Base-by-base conservation (phyloP, 2,329 filamentous ascomycete genomes). In the Stagonosporopsis vannaccii region DNA sequence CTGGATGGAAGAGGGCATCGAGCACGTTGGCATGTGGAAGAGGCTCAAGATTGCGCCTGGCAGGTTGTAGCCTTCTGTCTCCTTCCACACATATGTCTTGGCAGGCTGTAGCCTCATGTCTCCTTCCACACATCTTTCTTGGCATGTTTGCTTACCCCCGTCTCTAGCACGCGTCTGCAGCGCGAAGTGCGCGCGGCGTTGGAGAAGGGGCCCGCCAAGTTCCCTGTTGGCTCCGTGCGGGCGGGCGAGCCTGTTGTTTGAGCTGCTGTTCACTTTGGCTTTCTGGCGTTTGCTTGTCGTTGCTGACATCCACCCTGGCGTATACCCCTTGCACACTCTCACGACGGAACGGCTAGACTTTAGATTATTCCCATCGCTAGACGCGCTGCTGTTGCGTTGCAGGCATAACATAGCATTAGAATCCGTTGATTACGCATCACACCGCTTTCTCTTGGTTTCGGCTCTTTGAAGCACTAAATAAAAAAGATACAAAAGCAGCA, bases 1-100 rank as follows among this genome's bases (percentile, higher is more conserved):
- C 26, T 97, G 92, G 92, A 81, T 82, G 59, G 92, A 97, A 75
- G 92, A 95, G 69, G 91, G 90, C 4, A 94, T 97, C 51, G 81
- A 85, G 62, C 92, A 97, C 79, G 83, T 96, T 17, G 92, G 90
- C 57, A 96, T 97, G 92, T 96, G 85, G 83, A 83, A 77, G 73
- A 66, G 78, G 55, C 33, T 82, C 17, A 73, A 76, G 52, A 59
- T 80, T 37, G 65, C 65, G 17, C 51, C 37, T 26, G 59, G 61
- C 41, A 70, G 68, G 66, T 69, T 67, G 60, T 58, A 58, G 36
- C 23, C 32, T 28, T 43, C 9, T 13, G 8, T 19, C 20, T 20
- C 28, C 35, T 22, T 12, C 26, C 22, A n/a, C 7, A 8, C 46
- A 30, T n/a, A 1, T 13, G 37, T 15, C 22, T 49, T n/a, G 17